Conservation (phyloP, 257 asterid species). For the Gentiana macrophylla region DNA sequence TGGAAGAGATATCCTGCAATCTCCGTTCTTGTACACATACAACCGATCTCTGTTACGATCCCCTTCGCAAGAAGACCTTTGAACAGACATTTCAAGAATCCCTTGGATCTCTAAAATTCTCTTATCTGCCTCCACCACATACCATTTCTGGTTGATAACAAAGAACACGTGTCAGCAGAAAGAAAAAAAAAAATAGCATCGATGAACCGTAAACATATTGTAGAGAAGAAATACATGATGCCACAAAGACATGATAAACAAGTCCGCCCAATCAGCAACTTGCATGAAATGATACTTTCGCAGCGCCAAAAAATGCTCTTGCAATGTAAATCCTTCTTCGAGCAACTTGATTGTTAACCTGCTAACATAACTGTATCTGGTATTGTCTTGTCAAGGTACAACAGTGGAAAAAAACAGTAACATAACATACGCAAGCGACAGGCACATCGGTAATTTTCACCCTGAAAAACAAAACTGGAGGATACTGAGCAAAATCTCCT, state of each 20-base stretch:
- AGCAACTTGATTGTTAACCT: conserved; percentile 81
- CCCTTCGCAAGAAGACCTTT: conserved; percentile 93
- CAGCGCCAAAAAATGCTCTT: conserved; percentile 75
- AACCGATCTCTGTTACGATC: conserved; percentile 69
- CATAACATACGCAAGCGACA: too few relatives aligned
- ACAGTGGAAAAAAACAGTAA: too few relatives aligned
- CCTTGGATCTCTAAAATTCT: conserved; percentile 87
- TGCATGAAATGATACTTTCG: conserved; percentile 92
- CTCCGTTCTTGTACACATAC: conserved; percentile 59
- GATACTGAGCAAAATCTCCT: conserved; percentile 91
- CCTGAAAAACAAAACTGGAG: conserved; percentile 21
- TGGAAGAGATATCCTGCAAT: conserved; percentile 28
- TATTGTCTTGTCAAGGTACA: too few relatives aligned
- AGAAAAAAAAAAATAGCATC: conserved; percentile 8
- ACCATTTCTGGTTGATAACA: conserved; percentile 66
- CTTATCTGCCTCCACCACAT: conserved; percentile 60
- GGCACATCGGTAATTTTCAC: too few relatives aligned
- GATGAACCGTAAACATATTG: conserved; percentile 12
- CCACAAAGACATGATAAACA: conserved; percentile 80
- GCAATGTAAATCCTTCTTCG: conserved; percentile 79
- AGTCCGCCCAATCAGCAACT: conserved; percentile 96
- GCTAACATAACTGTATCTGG: conserved; percentile 76
- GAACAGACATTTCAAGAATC: conserved; percentile 80
- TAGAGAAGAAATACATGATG: conserved; percentile 45
- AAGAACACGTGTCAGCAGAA: conserved; percentile 23